These are phyloP conservation scores for Talaromyces sp. DNA, from an alignment of 2,329 filamentous ascomycete genomes.

Conservation along the genomic window DNA sequence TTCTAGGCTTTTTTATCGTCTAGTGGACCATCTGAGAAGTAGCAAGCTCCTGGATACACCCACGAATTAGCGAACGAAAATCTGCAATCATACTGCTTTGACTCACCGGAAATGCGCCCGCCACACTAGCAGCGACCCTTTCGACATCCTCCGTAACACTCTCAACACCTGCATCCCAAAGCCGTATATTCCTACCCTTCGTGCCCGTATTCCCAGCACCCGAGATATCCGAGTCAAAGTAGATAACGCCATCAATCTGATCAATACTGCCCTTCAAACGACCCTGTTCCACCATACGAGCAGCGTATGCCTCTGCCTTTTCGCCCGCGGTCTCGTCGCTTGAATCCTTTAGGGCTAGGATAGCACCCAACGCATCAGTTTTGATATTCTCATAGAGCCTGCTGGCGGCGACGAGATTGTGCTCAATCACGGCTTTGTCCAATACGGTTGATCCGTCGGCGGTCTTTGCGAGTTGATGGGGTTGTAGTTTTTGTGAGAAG, in stretches of 20 bases:
- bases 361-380: slow-evolving; percentile 68
- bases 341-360: slow-evolving; percentile 67
- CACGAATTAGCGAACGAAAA: slow-evolving; percentile 10
- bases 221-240: slow-evolving; percentile 71
- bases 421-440: slow-evolving; percentile 89
- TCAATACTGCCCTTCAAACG: slow-evolving; percentile 85
- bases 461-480: slow-evolving; percentile 87
- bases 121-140: slow-evolving; percentile 74
- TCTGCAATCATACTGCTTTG: neutral
- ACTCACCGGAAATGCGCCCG: slow-evolving; percentile 72
- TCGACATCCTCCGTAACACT: slow-evolving; percentile 86
- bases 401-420: slow-evolving; percentile 86
- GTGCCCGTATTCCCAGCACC: slow-evolving; percentile 63
- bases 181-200: slow-evolving; percentile 68
- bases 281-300: slow-evolving; percentile 93
- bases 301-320: slow-evolving; percentile 85
- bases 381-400: slow-evolving; percentile 74
- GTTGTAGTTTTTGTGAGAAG: slow-evolving; percentile 74
- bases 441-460: slow-evolving; percentile 90
- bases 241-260: slow-evolving; percentile 84
- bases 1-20: slow-evolving; percentile 10
- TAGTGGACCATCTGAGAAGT: slow-evolving; percentile 36
- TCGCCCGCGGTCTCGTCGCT: slow-evolving; percentile 53
- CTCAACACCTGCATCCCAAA: slow-evolving; percentile 88
- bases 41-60: slow-evolving; percentile 31